Evolutionary conservation across 371 early-diverging fungal species (phyloP).

Genomic region (Zancudomyces culisetae): DNA sequence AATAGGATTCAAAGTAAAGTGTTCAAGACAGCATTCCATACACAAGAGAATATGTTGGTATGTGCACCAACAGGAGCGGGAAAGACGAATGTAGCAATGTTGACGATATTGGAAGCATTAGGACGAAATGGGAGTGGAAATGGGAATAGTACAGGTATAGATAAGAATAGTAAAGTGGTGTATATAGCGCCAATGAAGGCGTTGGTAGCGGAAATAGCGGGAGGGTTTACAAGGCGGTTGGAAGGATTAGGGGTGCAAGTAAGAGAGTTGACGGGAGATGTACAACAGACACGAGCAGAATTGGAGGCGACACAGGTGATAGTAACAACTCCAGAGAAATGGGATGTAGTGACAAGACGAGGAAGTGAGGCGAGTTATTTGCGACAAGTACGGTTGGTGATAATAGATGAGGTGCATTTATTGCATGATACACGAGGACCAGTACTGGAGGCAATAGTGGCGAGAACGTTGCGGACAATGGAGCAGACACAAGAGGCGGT

Average conservation of each 20-base stretch:
- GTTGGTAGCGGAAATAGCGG: constrained; percentile 94
- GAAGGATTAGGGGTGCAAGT: constrained; percentile 66
- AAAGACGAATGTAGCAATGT: constrained; percentile 97
- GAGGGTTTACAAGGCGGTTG: constrained; percentile 67
- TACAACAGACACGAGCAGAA: constrained; percentile 85
- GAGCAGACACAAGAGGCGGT: constrained; percentile 76
- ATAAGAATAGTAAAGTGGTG: no score
- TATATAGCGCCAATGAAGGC: constrained; percentile 99
- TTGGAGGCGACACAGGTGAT: constrained; percentile 91
- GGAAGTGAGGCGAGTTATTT: constrained; percentile 84
- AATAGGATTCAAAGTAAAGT: constrained; percentile 88
- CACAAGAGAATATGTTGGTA: constrained; percentile 86
- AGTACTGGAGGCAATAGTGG: constrained; percentile 91
- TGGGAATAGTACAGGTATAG: constrained; percentile 61
- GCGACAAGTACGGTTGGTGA: constrained; percentile 74
- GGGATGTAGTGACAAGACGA: constrained; percentile 98
- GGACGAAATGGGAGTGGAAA: constrained; percentile 55
- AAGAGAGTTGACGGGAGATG: constrained; percentile 97
- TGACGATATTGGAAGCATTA: constrained; percentile 73
- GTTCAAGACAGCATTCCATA: constrained; percentile 67
- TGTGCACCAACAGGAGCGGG: constrained; percentile 99
- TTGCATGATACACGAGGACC: constrained; percentile 98
- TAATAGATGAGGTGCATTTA: constrained; percentile 99
- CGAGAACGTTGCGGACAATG: constrained; percentile 75
- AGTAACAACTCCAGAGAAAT: constrained; percentile 99